Conservation (phyloP, 1,139 yeast genomes). For the Saccharomycopsis hybrid region DNA sequence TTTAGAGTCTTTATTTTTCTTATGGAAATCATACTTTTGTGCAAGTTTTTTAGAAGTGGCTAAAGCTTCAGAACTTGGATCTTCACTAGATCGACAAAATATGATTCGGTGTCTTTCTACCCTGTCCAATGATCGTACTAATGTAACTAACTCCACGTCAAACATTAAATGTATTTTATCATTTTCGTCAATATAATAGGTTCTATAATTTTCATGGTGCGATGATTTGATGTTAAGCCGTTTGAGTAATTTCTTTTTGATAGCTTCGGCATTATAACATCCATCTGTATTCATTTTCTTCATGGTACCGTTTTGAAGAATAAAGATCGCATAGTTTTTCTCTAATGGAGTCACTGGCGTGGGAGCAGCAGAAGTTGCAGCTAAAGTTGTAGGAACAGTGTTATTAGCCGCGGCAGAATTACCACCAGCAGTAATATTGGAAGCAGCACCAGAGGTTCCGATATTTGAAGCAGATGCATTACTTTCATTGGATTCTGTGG, state of each 20-base stretch:
- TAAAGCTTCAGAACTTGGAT: constrained; percentile 64
- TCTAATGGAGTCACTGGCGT: constrained; percentile 21
- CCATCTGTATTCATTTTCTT: constrained; percentile 71
- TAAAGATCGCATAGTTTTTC: constrained; percentile 53
- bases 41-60: constrained; percentile 48
- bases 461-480: background rate
- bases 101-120: constrained; percentile 68
- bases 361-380: constrained; percentile 1
- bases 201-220: constrained; percentile 44
- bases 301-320: constrained; percentile 70
- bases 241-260: constrained; percentile 63
- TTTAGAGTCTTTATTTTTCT: constrained; percentile 11
- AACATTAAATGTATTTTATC: constrained; percentile 47
- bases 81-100: constrained; percentile 55
- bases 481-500: background rate
- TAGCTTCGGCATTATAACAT: constrained; percentile 74
- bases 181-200: constrained; percentile 41
- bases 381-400: constrained; percentile 24
- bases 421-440: constrained; percentile 25
- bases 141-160: constrained; percentile 76
- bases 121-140: constrained; percentile 71
- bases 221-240: constrained; percentile 44
- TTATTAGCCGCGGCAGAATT: constrained; percentile 23
- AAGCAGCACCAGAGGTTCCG: constrained; percentile 13
- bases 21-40: constrained; percentile 22